Percentiles rank a stretch among this genome's conserved stretches.
Evolutionary conservation across 305 asterid genomes (phyloP).

Genomic region (Fraxinus paxiana): DNA sequence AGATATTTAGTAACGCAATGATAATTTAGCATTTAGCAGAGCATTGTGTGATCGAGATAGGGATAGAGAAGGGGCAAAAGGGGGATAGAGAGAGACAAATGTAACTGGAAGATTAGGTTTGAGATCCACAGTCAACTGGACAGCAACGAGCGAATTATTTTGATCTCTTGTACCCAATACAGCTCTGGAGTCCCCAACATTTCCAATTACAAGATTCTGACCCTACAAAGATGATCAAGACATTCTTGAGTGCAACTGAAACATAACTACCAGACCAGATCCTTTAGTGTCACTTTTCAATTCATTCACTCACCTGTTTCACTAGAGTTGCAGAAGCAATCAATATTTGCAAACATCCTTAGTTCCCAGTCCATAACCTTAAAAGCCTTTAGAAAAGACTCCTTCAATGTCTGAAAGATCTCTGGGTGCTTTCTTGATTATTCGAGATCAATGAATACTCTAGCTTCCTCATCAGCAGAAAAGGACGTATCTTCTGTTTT

Average conservation of each 20-base stretch:
- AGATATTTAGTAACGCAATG: not conserved
- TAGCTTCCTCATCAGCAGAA: constrained; percentile 42
- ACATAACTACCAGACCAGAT: not conserved
- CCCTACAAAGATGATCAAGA: constrained; percentile 28
- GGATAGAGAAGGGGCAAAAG: not conserved
- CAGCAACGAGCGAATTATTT: not conserved
- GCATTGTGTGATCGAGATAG: not conserved
- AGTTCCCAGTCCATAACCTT: constrained; percentile 77
- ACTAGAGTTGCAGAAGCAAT: constrained; percentile 71
- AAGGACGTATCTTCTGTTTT: constrained; percentile 5
- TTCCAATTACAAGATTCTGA: constrained; percentile 42
- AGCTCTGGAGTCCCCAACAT: not conserved
- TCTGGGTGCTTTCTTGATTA: constrained; percentile 48
- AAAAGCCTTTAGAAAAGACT: constrained; percentile 62
- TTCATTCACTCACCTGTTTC: constrained; percentile 53
- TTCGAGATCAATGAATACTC: constrained; percentile 46
- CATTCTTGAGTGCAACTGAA: not conserved
- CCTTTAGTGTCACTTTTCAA: not conserved
- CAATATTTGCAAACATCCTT: constrained; percentile 51
- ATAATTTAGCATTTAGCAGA: not conserved
- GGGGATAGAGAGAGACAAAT: not conserved
- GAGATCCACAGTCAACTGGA: not conserved
- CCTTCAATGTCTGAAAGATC: constrained; percentile 47
- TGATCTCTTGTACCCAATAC: not conserved
- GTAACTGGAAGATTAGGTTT: not conserved